Evolutionary conservation across 1,139 yeast genomes (phyloP), one percentile per base, ranked within the genome.

Genomic region (Geotrichum carabidarum): DNA sequence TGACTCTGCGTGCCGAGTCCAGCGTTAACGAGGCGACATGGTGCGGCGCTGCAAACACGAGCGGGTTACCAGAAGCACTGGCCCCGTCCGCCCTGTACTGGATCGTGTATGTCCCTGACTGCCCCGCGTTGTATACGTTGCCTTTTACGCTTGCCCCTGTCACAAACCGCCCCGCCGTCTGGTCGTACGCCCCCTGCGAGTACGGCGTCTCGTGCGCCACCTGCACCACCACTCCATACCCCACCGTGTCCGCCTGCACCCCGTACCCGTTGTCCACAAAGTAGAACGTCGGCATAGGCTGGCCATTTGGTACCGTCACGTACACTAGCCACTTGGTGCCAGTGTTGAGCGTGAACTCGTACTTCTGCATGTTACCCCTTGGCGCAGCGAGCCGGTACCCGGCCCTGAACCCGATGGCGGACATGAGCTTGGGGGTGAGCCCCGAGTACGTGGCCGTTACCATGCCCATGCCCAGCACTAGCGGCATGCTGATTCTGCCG

Each of bases 401-500:
- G 15, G 76, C 62, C 15, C 67, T 59, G 60, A 85, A 68, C 4
- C 88, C 89, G 50, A 78, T 72, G 56, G 76, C 76, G 0, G 87
- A 75, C 60, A 75, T 77, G 55, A 86, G 66, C 32, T 70, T 65
- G 2, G 89, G 83, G 55, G 76, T 75, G 67, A 84, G 72, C 27
- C 47, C 47, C 59, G 79, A 74, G 68, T 86, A 87, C 44, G 82
- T 72, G 35, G 80, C 86, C 42, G 89, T 80, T 9, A 81, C 79
- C 60, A 84, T 78, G 15, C 95, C 95, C 87, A 84, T 84, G 58
- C 95, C 95, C 67, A 82, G 85, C 14, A 78, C 80, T 43, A 79
- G 57, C 2, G 84, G 82, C 41, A 72, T 54, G 31, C 58, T 59
- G 38, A 73, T 60, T 9, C 65, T 55, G 14, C 58, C 58, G 6